Evolutionary conservation across 148 eudicot genomes (phyloP), one percentile per base, ranked within the genome.

Genomic region (Rhododendron ovatum): DNA sequence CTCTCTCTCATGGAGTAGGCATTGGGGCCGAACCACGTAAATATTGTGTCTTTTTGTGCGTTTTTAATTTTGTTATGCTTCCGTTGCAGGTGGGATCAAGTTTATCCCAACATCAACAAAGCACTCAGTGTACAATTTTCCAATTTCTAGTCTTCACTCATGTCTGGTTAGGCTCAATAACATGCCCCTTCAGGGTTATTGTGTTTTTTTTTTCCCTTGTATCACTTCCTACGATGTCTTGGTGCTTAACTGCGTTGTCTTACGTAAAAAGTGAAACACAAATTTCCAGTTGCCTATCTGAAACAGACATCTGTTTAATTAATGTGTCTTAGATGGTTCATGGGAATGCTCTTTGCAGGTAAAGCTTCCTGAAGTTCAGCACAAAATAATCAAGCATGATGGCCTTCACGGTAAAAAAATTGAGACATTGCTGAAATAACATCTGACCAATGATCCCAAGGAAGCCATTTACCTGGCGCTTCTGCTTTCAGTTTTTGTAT

Each of bases 401-500:
- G 8, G 26, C 12, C 10, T 74, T 10, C 77, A 35, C 15, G 51
- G 12, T 43, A 47, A 73, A 22, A 80, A 63, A 61, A 88, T 8
- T 35, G 37, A 24, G 48, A 24, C 33, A 84, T 55, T 20, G 10
- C 45, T 45, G 75, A 11, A 1, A 20, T 47, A 77, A 39, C 78
- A 39, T 48, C 2, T 84, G 82, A 78, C 50, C 80, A 33, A 37
- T 65, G 67, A 82, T n/a, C 87, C 83, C 59, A 77, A 53, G 59
- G 71, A 86, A 69, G 53, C 28, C 51, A 57, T 76, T 45, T 83
- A 87, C 88, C 88, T 78, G 83, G 75, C 15, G 20, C 14, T 53
- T 85, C 75, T 84, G 88, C 83, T 85, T 86, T 91, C 57, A 97
- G 91, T 91, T 91, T 90, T 97, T 94, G 95, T 94, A 97, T 88